Conservation (phyloP, 148 eudicot species). For the Fagopyrum esculentum region DNA sequence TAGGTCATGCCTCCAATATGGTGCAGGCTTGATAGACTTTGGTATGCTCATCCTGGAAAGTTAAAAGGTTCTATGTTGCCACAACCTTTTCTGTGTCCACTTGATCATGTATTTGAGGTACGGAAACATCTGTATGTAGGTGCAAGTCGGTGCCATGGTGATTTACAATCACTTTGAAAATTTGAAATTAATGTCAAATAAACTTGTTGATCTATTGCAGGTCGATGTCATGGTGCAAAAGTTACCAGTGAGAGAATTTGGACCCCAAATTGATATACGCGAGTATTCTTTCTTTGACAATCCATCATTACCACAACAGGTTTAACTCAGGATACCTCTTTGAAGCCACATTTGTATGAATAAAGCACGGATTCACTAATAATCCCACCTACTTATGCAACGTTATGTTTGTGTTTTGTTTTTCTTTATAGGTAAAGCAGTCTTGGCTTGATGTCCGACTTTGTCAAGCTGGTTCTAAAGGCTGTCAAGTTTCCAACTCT, state of each 20-base stretch:
- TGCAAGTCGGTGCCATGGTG: not conserved
- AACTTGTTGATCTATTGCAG: constrained; percentile 27
- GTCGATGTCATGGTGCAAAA: constrained; percentile 51
- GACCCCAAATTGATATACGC: constrained; percentile 56
- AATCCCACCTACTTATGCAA: not conserved
- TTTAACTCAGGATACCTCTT: constrained; percentile 8
- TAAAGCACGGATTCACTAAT: not conserved
- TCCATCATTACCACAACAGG: constrained; percentile 71
- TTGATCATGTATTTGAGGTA: constrained; percentile 96
- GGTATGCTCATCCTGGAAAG: constrained; percentile 90
- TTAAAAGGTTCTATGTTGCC: constrained; percentile 60
- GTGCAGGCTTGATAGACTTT: constrained; percentile 96
- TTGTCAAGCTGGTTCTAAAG: constrained; percentile 75
- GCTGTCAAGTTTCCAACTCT: constrained; percentile 43
- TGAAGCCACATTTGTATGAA: not conserved
- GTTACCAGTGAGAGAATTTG: constrained; percentile 55
- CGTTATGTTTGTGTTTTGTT: not conserved
- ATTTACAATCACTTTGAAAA: no score
- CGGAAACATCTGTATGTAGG: not conserved
- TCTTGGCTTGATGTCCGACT: constrained; percentile 95
- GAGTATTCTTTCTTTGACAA: constrained; percentile 88
- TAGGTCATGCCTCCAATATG: constrained; percentile 98
- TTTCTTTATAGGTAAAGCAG: constrained; percentile 62
- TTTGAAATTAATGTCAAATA: not conserved
- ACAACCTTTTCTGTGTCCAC: constrained; percentile 82